Base-by-base conservation (phyloP, 257 asterid species). In the Scutellaria barbata region DNA sequence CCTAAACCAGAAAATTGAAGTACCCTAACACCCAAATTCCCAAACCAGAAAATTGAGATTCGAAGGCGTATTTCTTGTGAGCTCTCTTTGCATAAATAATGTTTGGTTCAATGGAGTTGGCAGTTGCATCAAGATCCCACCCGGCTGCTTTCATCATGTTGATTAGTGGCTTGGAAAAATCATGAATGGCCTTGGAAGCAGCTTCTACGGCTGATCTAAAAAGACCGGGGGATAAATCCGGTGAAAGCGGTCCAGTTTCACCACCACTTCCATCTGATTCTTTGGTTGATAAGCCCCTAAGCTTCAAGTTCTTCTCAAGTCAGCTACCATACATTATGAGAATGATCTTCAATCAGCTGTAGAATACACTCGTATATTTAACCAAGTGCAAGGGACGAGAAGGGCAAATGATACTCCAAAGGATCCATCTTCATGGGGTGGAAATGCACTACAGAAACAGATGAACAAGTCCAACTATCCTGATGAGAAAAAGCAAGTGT, bases 61-160 rank as follows among this genome's bases (percentile, higher is more conserved):
- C 99, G 60, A 95, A 95, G 22, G 99, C 97, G 54, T 89, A 95
- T 68, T 95, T 95, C 82, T 95, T 95, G 89, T 95, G 98, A 72
- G 97, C 98, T 79, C 99, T 81, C 87, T 92, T 95, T 17, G 94
- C 92, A 66, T 95, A 95, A 60, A 51, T 64, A 57, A 89, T 77
- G 57, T 85, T 71, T 7, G 97, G 95, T 76, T 92, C 98, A 3
- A 95, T 87, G 71, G 99, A 89, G 81, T 85, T 81, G 45, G 99
- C 98, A 5, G 99, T 97, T 7, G 93, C 87, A 80, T 95, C 99
- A 66, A 95, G 97, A 82, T 95, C 99, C 99, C 99, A 95, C 30
- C 96, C 99, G 71, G 98, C 96, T 39, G 98, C 99, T 82, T 95
- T 95, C 99, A 95, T 92, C 99, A 95, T 89, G 81, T 92, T 95